Base-by-base conservation (phyloP, 108 stramenopile species). In the Schizochytrium sp. region DNA sequence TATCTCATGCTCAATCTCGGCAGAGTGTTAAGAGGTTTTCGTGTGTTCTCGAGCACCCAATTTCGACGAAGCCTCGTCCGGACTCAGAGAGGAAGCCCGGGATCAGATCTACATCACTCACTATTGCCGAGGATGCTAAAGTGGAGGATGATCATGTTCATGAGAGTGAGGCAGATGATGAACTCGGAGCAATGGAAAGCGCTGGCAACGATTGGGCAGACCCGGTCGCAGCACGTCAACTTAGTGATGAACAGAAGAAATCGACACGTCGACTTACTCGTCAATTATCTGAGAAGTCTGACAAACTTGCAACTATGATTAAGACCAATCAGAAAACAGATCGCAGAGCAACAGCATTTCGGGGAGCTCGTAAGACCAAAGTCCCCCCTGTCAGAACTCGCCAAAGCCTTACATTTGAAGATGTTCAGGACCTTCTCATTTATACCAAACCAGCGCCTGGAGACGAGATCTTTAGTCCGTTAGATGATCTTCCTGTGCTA, bases 341-440 rank as follows among this genome's bases (percentile, higher is more conserved):
- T 0, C 7, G 64, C 10, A 38, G 64, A 7, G 64, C 15, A 69
- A 69, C 64, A 7, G 64, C 44, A 38, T 69, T 69, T 44, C 64
- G 64, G 8, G 64, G 64, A 8, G 44, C 64, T 8, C 2, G 64
- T 0, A 69, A 69, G 15, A 44, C 19, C 64, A 69, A 69, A 2
- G 28, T 69, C 42, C 42, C 28, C 3, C 42, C 64, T 7, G 44
- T 44, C 12, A 15, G 40, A 7, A 38, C 40, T 38, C 64, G 64
- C 64, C 42, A 44, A 8, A 69, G 64, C 64, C 28, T 69, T 1
- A 69, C 64, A 0, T 69, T 28, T 69, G 64, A 69, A 15, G 64
- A 69, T 69, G 64, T 44, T 7, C 64, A 69, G 64, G 64, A 69
- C 15, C 44, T 69, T 38, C 64, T 69, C 64, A 44, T 44, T 12